Percentiles rank a stretch among this genome's conserved stretches.
phyloP scores from a whole-genome alignment of 2,329 filamentous ascomycete genomes.

The Fusarium fujikuroi region DNA sequence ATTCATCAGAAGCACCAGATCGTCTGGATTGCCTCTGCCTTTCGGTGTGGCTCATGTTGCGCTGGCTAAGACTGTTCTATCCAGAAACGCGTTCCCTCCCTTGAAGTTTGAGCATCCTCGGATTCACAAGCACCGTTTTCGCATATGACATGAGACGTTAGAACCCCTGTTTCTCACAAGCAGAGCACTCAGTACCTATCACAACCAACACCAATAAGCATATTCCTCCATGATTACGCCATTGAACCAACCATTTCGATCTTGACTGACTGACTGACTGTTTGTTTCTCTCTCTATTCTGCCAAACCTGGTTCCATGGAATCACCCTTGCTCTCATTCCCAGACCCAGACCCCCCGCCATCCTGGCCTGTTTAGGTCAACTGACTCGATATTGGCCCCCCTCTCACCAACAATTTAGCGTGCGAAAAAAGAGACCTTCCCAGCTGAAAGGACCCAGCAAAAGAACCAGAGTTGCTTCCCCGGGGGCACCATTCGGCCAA shows the following conservation, averaged over 20 bases:
- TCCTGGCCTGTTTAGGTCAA: constrained; percentile 34
- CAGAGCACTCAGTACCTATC: not conserved
- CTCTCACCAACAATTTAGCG: constrained; percentile 31
- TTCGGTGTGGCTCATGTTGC: not conserved
- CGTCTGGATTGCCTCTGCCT: not conserved
- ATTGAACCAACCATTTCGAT: not conserved
- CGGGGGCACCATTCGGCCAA: constrained; percentile 28
- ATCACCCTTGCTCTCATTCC: constrained; percentile 9
- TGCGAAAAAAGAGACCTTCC: constrained; percentile 17
- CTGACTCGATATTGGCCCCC: constrained; percentile 39
- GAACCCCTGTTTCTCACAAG: constrained; percentile 18
- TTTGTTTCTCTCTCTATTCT: constrained; percentile 9
- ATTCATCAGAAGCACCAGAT: constrained; percentile 25
- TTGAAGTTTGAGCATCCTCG: constrained; percentile 21
- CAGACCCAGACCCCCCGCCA: constrained; percentile 20
- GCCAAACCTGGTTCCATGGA: constrained; percentile 5
- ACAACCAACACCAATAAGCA: constrained; percentile 18
- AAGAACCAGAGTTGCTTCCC: constrained; percentile 24
- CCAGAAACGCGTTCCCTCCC: constrained; percentile 4
- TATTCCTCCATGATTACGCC: constrained; percentile 7
- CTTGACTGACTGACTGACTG: not conserved
- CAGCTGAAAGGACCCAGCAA: constrained; percentile 38
- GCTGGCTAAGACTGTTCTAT: constrained; percentile 4
- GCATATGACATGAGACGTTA: constrained; percentile 7
- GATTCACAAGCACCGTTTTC: constrained; percentile 19